These are phyloP conservation scores for Giardia muris DNA, from an alignment of 208 protist genomes.

Conservation along the genomic window DNA sequence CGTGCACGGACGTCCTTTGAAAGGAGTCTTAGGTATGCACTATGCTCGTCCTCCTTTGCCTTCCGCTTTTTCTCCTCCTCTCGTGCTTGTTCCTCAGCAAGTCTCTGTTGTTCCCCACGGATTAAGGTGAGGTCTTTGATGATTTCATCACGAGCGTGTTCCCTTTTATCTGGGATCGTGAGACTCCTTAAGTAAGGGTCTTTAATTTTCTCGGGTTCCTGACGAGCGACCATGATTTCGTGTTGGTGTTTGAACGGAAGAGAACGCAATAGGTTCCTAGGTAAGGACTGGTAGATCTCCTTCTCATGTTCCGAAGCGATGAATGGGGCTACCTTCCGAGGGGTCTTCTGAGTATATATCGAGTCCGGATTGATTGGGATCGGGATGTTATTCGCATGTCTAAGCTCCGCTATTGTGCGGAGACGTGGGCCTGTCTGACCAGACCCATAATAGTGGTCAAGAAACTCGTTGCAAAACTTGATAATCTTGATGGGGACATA, in stretches of 20 bases:
- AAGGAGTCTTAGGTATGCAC: background rate
- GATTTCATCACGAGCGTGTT: background rate
- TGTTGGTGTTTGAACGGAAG: background rate
- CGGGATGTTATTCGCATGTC: background rate
- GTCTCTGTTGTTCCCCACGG: background rate
- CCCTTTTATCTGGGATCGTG: background rate
- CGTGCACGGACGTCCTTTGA: background rate
- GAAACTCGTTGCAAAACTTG: slow-evolving; percentile 73
- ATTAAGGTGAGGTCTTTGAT: background rate
- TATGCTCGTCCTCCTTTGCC: background rate
- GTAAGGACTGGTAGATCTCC: background rate
- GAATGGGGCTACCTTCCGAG: background rate
- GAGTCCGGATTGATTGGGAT: background rate
- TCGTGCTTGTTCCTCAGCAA: background rate
- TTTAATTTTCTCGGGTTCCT: background rate
- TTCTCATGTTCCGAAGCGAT: background rate
- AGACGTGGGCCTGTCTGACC: background rate
- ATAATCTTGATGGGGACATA: slow-evolving; percentile 79
- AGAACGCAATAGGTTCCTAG: background rate
- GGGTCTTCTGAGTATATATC: background rate
- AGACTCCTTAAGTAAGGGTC: background rate
- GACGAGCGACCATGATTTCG: background rate
- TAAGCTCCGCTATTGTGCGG: background rate
- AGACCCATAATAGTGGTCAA: background rate
- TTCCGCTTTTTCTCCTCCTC: background rate